phyloP scores from a whole-genome alignment of 192 early-diverging fungal species.

The Coemansia sp. region DNA sequence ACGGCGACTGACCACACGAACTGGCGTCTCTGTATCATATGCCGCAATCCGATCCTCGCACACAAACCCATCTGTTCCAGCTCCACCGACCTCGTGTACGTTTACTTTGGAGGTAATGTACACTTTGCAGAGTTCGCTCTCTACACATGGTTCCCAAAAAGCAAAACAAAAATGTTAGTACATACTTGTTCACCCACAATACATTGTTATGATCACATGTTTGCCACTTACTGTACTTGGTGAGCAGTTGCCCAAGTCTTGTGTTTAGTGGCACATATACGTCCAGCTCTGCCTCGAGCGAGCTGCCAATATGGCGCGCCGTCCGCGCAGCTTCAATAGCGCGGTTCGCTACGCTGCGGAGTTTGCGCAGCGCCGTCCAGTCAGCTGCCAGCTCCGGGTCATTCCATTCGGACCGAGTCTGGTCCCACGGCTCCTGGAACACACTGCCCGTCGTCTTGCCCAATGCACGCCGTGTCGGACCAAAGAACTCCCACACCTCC shows the following conservation, averaged over 20 bases:
- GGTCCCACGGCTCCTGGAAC: slow-evolving; percentile 64
- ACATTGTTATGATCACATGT: too few species aligned
- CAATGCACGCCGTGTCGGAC: slow-evolving; percentile 30
- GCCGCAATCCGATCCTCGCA: slow-evolving; percentile 17
- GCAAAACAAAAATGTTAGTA: not conserved
- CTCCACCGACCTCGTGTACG: slow-evolving; percentile 11
- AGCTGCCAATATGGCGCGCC: slow-evolving; percentile 41
- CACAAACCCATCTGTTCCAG: slow-evolving; percentile 3
- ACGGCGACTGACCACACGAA: slow-evolving; percentile 54
- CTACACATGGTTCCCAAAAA: slow-evolving; percentile 10
- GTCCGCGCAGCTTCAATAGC: slow-evolving; percentile 49
- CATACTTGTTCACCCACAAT: not conserved
- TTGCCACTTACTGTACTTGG: slow-evolving; percentile 10
- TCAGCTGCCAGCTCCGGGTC: slow-evolving; percentile 29
- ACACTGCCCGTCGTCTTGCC: slow-evolving; percentile 54
- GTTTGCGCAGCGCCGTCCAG: slow-evolving; percentile 35
- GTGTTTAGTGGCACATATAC: slow-evolving; percentile 33
- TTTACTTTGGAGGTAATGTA: slow-evolving; percentile 31
- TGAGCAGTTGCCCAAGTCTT: slow-evolving; percentile 28
- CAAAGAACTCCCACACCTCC: slow-evolving; percentile 70
- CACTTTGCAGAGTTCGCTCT: slow-evolving; percentile 29
- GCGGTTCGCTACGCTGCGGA: slow-evolving; percentile 41
- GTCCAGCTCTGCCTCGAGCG: slow-evolving; percentile 48
- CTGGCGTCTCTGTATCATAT: slow-evolving; percentile 14
- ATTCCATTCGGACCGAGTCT: slow-evolving; percentile 36